Conservation (phyloP, 2,329 filamentous ascomycete genomes). For the Cryphonectria nitschkei region DNA sequence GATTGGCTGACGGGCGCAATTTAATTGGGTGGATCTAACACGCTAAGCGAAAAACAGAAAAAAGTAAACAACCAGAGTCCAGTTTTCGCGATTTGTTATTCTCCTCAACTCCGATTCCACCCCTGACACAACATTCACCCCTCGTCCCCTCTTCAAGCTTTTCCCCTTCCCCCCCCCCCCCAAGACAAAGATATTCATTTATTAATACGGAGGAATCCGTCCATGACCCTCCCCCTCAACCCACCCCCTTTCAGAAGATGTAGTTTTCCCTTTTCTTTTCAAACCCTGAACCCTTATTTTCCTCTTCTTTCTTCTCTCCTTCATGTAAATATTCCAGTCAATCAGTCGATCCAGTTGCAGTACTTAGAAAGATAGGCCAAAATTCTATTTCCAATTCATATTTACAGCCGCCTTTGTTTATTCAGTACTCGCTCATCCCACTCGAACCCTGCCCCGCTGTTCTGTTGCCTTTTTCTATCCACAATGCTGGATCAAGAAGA, state of each 20-base stretch:
- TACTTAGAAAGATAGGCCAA: background rate
- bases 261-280: background rate
- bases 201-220: constrained; percentile 2
- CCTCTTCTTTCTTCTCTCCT: background rate
- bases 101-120: background rate
- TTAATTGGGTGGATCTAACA: background rate
- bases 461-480: background rate
- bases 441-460: background rate
- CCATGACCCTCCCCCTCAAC: background rate
- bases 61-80: background rate
- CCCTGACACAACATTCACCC: background rate
- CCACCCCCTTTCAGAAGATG: background rate
- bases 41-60: constrained; percentile 6
- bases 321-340: background rate
- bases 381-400: background rate
- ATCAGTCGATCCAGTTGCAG: background rate
- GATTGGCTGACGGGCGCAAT: constrained; percentile 7
- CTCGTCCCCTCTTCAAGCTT: background rate
- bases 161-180: background rate
- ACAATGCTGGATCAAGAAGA: constrained; percentile 48
- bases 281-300: background rate
- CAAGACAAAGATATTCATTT: background rate
- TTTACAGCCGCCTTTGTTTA: background rate
- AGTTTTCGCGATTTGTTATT: background rate
- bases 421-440: background rate